Base-by-base conservation (phyloP, 148 eudicot genomes). In the Linanthus parryae region DNA sequence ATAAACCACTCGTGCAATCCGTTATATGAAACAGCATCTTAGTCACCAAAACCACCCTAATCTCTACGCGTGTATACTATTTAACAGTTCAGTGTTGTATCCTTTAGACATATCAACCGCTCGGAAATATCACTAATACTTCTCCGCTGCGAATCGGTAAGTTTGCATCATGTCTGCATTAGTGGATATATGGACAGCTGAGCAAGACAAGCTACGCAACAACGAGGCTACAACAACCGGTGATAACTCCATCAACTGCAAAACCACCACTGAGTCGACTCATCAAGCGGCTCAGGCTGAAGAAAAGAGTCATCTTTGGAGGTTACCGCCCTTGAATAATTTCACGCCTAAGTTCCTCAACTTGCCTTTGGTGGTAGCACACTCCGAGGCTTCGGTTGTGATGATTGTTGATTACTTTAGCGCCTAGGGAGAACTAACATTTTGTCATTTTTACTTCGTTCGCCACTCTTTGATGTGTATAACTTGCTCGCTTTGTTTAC, bases 331-430 rank as follows among this genome's bases (percentile, higher is more conserved):
- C 12, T 36, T 36, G 8, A 16, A 13, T 36, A 36, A 16, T 13
- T 4, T 36, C n/a, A 9, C n/a, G 40, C 0, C 56, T 33, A 52
- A 21, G 5, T 3, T 52, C 24, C 19, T 12, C n/a, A 7, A n/a
- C n/a, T 18, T 2, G 14, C 27, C 2, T 31, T 14, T 12, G 18
- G 19, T 27, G 25, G n/a, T n/a, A n/a, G n/a, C 41, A 18, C 12
- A 35, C 36, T 33, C 56, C 16, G 56, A 52, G 38, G 53, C 20
- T 11, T 27, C 35, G 13, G 34, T 48, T 14, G 13, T 19, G 8
- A 48, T 48, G 53, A 23, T 50, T 31, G 39, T 50, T 31, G 39
- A 50, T 3, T 50, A 39, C 39, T 50, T 50, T 50, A 30, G 54
- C 36, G 41, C 56, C 35, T 52, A 8, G 35, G 20, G 5, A 22